phyloP scores from a whole-genome alignment of 2,329 filamentous ascomycete genomes.

The Blastomyces parvus region DNA sequence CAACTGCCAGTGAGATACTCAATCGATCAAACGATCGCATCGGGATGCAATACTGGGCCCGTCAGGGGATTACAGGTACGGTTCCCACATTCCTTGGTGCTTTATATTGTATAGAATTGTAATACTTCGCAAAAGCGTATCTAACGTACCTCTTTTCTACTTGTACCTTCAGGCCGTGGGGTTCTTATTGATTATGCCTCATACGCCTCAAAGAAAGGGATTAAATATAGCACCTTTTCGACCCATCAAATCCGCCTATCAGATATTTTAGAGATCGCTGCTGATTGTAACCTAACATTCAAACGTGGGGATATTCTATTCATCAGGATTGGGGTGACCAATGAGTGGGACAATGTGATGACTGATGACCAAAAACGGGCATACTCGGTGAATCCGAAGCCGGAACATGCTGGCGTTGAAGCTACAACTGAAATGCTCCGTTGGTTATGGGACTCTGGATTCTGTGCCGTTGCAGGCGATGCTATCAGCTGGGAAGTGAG shows the following conservation, averaged over 20 bases:
- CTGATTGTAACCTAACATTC: slow-evolving; percentile 37
- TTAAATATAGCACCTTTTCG: slow-evolving; percentile 36
- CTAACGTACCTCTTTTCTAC: not conserved
- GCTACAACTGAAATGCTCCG: slow-evolving; percentile 42
- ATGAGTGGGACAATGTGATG: slow-evolving; percentile 35
- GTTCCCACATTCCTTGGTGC: not conserved
- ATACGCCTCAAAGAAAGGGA: slow-evolving; percentile 35
- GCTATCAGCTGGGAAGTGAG: slow-evolving; percentile 46
- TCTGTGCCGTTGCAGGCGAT: slow-evolving; percentile 51
- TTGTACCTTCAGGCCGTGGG: slow-evolving; percentile 34
- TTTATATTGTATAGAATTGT: not conserved
- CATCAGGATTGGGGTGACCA: slow-evolving; percentile 36
- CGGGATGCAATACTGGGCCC: slow-evolving; percentile 43
- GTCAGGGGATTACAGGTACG: slow-evolving; percentile 38
- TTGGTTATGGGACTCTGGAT: slow-evolving; percentile 52
- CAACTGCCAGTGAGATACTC: slow-evolving; percentile 38
- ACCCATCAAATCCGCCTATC: slow-evolving; percentile 31
- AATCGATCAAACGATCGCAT: slow-evolving; percentile 39
- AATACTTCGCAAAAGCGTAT: not conserved
- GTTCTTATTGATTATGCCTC: slow-evolving; percentile 44
- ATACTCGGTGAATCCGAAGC: slow-evolving; percentile 30
- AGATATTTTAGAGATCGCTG: slow-evolving; percentile 32
- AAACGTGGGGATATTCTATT: slow-evolving; percentile 45
- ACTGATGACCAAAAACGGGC: slow-evolving; percentile 24
- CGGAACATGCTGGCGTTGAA: slow-evolving; percentile 42